phyloP scores from a whole-genome alignment of 2,329 filamentous ascomycete species.

The Epichloe hybrida region DNA sequence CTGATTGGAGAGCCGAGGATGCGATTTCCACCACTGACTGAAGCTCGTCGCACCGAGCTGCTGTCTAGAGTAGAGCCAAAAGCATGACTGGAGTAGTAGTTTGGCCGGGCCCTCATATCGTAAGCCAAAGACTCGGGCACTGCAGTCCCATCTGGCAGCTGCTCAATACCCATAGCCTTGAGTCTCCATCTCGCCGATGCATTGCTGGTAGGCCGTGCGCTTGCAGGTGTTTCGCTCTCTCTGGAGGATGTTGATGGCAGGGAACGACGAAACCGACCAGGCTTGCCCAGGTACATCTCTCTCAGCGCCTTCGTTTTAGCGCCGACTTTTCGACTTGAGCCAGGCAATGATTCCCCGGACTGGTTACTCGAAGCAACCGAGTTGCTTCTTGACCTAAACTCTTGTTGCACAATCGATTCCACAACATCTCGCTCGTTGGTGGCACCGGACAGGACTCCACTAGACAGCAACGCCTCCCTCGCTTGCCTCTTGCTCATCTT shows the following conservation, averaged over 20 bases:
- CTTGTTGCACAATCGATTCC: conserved; percentile 21
- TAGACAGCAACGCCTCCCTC: conserved; percentile 27
- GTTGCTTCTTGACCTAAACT: conserved; percentile 10
- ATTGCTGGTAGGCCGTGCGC: conserved; percentile 18
- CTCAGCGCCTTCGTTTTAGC: conserved; percentile 25
- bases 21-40: neutral
- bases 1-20: neutral
- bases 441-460: conserved; percentile 28
- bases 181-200: conserved; percentile 32
- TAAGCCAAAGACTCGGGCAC: conserved; percentile 36
- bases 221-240: conserved; percentile 14
- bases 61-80: neutral
- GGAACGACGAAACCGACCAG: conserved; percentile 24
- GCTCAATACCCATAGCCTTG: conserved; percentile 37
- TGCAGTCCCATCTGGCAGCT: conserved; percentile 39
- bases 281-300: conserved; percentile 18
- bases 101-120: conserved; percentile 18
- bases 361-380: conserved; percentile 9
- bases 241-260: conserved; percentile 21
- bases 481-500: conserved; percentile 17
- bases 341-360: conserved; percentile 8
- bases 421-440: conserved; percentile 23
- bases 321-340: conserved; percentile 9
- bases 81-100: neutral
- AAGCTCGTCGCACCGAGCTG: conserved; percentile 1